Conservation (phyloP, 352 stramenopile genomes). For the Phytophthora idaei region DNA sequence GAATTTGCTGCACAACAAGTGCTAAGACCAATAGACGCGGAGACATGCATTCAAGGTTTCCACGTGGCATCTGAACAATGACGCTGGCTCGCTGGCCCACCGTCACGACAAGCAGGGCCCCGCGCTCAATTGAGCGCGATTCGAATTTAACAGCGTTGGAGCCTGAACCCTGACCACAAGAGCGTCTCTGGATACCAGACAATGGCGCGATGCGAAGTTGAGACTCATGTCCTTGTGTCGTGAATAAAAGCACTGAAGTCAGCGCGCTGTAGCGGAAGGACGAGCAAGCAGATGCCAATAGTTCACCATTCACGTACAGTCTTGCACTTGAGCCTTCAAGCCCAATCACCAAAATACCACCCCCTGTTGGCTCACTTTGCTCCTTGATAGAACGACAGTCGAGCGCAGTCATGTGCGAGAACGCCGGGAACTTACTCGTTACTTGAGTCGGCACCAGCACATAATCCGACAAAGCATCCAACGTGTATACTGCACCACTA, state of each 20-base stretch:
- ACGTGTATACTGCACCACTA: constrained; percentile 42
- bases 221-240: constrained; percentile 61
- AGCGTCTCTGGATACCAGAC: constrained; percentile 18
- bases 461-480: constrained; percentile 15
- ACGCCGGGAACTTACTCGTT: constrained; percentile 33
- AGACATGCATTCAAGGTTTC: constrained; percentile 74
- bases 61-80: constrained; percentile 76
- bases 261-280: constrained; percentile 61
- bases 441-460: constrained; percentile 8
- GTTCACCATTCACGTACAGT: constrained; percentile 53
- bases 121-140: constrained; percentile 63
- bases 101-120: constrained; percentile 63
- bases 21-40: constrained; percentile 67
- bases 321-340: constrained; percentile 46
- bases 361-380: not conserved
- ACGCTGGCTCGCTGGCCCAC: constrained; percentile 59
- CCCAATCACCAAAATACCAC: constrained; percentile 41
- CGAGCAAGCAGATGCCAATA: constrained; percentile 53
- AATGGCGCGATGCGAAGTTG: constrained; percentile 58
- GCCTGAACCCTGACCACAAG: constrained; percentile 1
- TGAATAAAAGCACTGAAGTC: constrained; percentile 61
- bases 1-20: constrained; percentile 50
- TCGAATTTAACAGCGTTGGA: constrained; percentile 34
- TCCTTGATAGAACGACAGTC: not conserved
- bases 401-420: constrained; percentile 48